These are phyloP conservation scores for Dictyophora rubrovolvata DNA, from an alignment of 768 basidiomycete species.

Conservation along the genomic window DNA sequence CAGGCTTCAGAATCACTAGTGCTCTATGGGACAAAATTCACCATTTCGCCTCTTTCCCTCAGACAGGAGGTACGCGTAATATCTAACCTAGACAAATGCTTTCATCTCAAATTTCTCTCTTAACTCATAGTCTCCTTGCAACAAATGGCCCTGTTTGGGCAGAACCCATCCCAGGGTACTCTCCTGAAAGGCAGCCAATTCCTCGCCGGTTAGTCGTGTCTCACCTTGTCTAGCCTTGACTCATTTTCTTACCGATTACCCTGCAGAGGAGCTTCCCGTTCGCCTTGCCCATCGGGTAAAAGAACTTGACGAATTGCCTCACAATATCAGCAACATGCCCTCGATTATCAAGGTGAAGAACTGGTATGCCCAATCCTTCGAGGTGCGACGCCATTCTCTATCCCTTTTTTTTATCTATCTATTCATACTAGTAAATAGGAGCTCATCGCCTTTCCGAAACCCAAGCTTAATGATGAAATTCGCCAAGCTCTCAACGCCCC, in stretches of 20 bases:
- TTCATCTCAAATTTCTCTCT: neutral
- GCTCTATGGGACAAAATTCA: slow-evolving; percentile 84
- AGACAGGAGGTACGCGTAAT: slow-evolving; percentile 65
- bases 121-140: slow-evolving; percentile 80
- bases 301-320: slow-evolving; percentile 89
- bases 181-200: slow-evolving; percentile 89
- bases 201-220: slow-evolving; percentile 49
- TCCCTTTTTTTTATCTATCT: neutral
- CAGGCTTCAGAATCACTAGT: slow-evolving; percentile 59
- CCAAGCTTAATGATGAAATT: slow-evolving; percentile 58
- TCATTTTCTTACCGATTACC: neutral
- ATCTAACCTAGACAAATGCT: neutral
- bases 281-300: slow-evolving; percentile 92
- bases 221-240: neutral
- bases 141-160: slow-evolving; percentile 97
- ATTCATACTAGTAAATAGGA: slow-evolving; percentile 43
- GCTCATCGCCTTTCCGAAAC: slow-evolving; percentile 74
- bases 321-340: slow-evolving; percentile 83
- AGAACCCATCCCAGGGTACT: slow-evolving; percentile 91
- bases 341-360: slow-evolving; percentile 92
- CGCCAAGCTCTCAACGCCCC: slow-evolving; percentile 52
- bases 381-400: slow-evolving; percentile 43
- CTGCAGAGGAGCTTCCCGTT: slow-evolving; percentile 83
- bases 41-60: slow-evolving; percentile 85
- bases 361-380: slow-evolving; percentile 98